Evolutionary conservation across 2,329 filamentous ascomycete species (phyloP), one percentile per base, ranked within the genome.

Genomic region (Aureobasidium sp.): DNA sequence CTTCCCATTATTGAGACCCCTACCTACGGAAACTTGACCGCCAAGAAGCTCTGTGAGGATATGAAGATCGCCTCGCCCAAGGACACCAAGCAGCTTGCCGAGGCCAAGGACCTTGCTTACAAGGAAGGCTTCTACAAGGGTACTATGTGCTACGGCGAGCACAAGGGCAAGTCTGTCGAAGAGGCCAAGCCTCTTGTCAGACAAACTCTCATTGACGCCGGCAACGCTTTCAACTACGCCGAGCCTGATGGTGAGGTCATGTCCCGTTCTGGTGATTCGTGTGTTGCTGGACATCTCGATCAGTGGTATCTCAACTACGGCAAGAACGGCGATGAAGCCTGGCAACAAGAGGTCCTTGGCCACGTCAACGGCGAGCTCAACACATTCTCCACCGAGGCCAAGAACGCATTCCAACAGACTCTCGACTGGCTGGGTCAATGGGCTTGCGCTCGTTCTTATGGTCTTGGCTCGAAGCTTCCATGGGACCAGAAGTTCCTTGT

Each of bases 291-390:
- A 34, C 87, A 93, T 67, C 86, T 97, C 71, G 93, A 97, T 69
- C 94, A 99, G 77, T 99, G 94, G 92, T 99, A 96, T 78, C 81
- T 99, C 69, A 93, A 97, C 77, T 99, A 99, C 71, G 94, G 94
- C 65, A 77, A 77, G 57, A 89, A 92, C 76, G 90, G 90, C 65
- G 84, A 87, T 68, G 77, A 78, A 47, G 83, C 87, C 55, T 97
- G 94, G 94, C 89, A 89, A 71, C 78, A 89, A 65, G 81, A 83
- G 47, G 90, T 89, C 15, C 79, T 92, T 60, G 82, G 87, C 67
- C 87, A 89, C 72, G 85, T 96, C 51, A 83, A 87, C 70, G 83
- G 81, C 62, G 81, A 86, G 64, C 78, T 97, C 65, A 89, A 97
- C 75, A 90, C 89, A 8, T 97, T 89, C 77, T 85, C 90, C 53